These are phyloP conservation scores for Colletotrichum musicola DNA, from an alignment of 2,329 filamentous ascomycete genomes.

Conservation along the genomic window DNA sequence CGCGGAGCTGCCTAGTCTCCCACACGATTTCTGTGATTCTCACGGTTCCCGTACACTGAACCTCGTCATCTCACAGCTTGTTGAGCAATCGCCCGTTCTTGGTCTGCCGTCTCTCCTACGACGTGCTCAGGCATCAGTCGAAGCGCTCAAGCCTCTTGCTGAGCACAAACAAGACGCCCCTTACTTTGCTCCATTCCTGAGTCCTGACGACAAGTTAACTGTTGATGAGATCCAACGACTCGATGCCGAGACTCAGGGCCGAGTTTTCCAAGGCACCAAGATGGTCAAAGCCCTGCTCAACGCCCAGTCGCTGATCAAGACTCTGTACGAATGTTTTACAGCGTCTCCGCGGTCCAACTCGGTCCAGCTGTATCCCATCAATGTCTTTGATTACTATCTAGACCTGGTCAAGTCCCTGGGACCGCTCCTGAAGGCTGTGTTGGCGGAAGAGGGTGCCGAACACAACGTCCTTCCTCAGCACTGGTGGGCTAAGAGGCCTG, in stretches of 20 bases:
- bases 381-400: slow-evolving; percentile 86
- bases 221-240: slow-evolving; percentile 50
- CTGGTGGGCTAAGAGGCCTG: slow-evolving; percentile 58
- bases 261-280: slow-evolving; percentile 75
- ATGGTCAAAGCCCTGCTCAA: slow-evolving; percentile 84
- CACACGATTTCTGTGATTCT: slow-evolving; percentile 77
- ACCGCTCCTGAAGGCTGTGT: slow-evolving; percentile 80
- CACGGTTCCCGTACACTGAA: slow-evolving; percentile 77
- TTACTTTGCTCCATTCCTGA: slow-evolving; percentile 79
- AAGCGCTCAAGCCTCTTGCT: slow-evolving; percentile 76
- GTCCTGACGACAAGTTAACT: slow-evolving; percentile 52
- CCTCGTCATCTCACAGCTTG: slow-evolving; percentile 80
- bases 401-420: slow-evolving; percentile 81
- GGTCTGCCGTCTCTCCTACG: slow-evolving; percentile 85
- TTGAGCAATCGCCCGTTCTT: slow-evolving; percentile 84
- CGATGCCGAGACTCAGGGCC: slow-evolving; percentile 53
- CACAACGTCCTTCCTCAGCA: slow-evolving; percentile 79
- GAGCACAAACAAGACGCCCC: slow-evolving; percentile 63
- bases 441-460: slow-evolving; percentile 87
- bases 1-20: slow-evolving; percentile 83
- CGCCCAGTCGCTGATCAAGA: slow-evolving; percentile 80
- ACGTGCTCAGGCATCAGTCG: slow-evolving; percentile 77
- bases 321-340: slow-evolving; percentile 80
- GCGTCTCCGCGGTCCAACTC: slow-evolving; percentile 74
- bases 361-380: slow-evolving; percentile 79